Evolutionary conservation across 2,329 filamentous ascomycete genomes (phyloP).

Genomic region (Aspergillus unguis): DNA sequence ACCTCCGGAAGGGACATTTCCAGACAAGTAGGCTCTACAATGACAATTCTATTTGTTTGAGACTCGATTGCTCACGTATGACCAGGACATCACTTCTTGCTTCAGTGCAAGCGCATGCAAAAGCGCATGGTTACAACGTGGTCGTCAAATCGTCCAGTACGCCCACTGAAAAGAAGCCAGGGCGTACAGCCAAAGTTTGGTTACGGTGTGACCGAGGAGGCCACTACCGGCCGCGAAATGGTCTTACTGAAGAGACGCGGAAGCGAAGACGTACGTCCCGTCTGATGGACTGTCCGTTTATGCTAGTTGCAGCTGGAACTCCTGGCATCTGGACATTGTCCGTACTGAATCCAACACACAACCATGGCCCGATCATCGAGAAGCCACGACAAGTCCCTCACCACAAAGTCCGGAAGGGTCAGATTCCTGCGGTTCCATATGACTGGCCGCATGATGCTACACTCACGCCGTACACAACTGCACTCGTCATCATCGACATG

Average conservation of each 20-base stretch:
- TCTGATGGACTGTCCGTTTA: constrained; percentile 45
- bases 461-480: constrained; percentile 45
- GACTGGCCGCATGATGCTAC: constrained; percentile 48
- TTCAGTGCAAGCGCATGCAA: constrained; percentile 42
- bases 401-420: constrained; percentile 44
- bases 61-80: constrained; percentile 9
- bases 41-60: not conserved
- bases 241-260: constrained; percentile 44
- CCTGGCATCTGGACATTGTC: constrained; percentile 45
- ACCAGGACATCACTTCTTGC: constrained; percentile 34
- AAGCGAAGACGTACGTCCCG: constrained; percentile 44
- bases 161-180: constrained; percentile 45
- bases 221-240: constrained; percentile 44
- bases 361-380: constrained; percentile 42
- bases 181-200: constrained; percentile 45
- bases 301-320: constrained; percentile 43
- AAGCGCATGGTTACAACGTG: constrained; percentile 44
- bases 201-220: constrained; percentile 45
- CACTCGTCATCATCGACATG: constrained; percentile 49
- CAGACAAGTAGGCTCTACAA: constrained; percentile 36
- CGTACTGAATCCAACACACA: constrained; percentile 42
- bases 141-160: constrained; percentile 47
- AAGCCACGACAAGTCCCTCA: constrained; percentile 41
- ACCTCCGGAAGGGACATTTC: constrained; percentile 44
- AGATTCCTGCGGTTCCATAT: constrained; percentile 41